These are phyloP conservation scores for Colletotrichum somersetense DNA, from an alignment of 2,329 filamentous ascomycete genomes.

Conservation along the genomic window DNA sequence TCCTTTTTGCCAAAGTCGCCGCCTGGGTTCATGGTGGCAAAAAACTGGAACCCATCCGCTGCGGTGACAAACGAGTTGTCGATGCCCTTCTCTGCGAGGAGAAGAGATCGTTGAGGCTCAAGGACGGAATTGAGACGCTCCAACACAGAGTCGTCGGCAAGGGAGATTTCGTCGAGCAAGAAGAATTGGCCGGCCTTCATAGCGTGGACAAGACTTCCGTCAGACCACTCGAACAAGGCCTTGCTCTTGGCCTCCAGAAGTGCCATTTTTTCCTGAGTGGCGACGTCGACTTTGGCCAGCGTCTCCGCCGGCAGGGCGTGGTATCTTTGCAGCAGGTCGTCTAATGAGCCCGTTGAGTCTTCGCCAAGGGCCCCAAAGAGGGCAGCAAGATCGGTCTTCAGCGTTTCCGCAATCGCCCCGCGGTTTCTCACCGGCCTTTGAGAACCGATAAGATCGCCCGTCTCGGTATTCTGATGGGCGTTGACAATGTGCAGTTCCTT, in stretches of 20 bases:
- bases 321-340: conserved; percentile 71
- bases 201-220: conserved; percentile 91
- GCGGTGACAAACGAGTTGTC: conserved; percentile 85
- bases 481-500: conserved; percentile 91
- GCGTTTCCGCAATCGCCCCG: conserved; percentile 74
- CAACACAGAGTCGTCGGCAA: conserved; percentile 96
- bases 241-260: conserved; percentile 74
- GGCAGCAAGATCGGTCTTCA: conserved; percentile 71
- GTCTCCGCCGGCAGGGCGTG: conserved; percentile 62
- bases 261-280: conserved; percentile 61
- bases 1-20: conserved; percentile 99
- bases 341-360: conserved; percentile 58
- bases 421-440: conserved; percentile 93
- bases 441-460: conserved; percentile 95
- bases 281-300: conserved; percentile 60
- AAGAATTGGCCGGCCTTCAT: conserved; percentile 94
- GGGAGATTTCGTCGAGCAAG: conserved; percentile 95
- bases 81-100: conserved; percentile 94
- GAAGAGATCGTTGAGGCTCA: conserved; percentile 85
- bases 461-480: conserved; percentile 98
- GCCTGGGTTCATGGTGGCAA: conserved; percentile 99
- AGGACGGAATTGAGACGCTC: conserved; percentile 97
- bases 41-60: conserved; percentile 87
- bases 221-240: conserved; percentile 95
- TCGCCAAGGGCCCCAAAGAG: conserved; percentile 58